Evolutionary conservation across 148 eudicot species (phyloP), one percentile per base, ranked within the genome.

Genomic region (Dysphania ambrosioides): DNA sequence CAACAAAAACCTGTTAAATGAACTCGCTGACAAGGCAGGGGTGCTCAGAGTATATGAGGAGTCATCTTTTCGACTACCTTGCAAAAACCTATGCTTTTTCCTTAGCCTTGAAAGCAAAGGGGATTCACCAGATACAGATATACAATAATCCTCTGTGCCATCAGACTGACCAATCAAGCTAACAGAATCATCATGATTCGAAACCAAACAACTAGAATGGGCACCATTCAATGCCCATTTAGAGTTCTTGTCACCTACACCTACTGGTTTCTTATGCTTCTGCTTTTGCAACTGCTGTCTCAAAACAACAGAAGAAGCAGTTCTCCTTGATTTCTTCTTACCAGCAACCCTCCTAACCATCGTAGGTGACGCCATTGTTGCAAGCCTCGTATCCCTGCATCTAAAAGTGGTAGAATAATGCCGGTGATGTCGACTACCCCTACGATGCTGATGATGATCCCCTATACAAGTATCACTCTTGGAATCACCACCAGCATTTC

Each of bases 11-110:
- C 85, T 87, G 73, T 80, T 88, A 30, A 80, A 87, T 41, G 97
- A 92, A 75, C 92, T 84, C 0, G 97, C 87, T 0, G 98, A 95
- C 87, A 95, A 83, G 36, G 99, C 97, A 11, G 99, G 97, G 8
- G 99, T 95, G 79, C 97, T 91, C 38, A 90, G 84, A 10, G 93
- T 78, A 66, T 85, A 81, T 34, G 92, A 89, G 6, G 97, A 93
- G 41, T 90, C 93, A 40, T 87, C 99, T 77, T 82, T 88, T 24
- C 88, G 75, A 81, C 86, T 83, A 68, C 82, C 86, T 68, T 85
- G 78, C 84, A 89, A 75, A 67, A 83, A 78, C 66, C 84, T 92
- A 7, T 82, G 84, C 77, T 82, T 86, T 66, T 81, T 79, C 78
- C 74, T 87, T 74, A 88, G 83, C 88, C 89, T 84, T 34, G 90